Evolutionary conservation across 768 basidiomycete genomes (phyloP).

Genomic region (Amanita polypyramis): DNA sequence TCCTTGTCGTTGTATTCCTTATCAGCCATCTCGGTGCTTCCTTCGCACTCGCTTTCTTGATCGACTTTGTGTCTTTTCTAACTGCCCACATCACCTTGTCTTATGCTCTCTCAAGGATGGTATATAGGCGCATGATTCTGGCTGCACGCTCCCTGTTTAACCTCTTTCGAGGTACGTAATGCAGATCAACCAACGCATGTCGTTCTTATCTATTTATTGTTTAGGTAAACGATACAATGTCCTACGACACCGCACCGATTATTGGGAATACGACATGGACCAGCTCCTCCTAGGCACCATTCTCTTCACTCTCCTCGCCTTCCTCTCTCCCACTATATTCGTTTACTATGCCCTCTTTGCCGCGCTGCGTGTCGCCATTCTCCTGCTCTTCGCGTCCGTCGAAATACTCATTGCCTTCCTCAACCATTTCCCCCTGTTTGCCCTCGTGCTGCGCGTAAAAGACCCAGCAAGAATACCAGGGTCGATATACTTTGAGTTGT

Average conservation of each 20-base stretch:
- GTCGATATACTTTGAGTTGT: slow-evolving; percentile 17
- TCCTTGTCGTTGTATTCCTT: slow-evolving; percentile 21
- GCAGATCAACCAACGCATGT: background rate
- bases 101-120: slow-evolving; percentile 48
- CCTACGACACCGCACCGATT: slow-evolving; percentile 78
- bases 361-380: slow-evolving; percentile 34
- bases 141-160: slow-evolving; percentile 70
- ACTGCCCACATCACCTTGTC: slow-evolving; percentile 67
- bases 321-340: slow-evolving; percentile 76
- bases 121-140: slow-evolving; percentile 52
- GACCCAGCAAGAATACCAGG: slow-evolving; percentile 80
- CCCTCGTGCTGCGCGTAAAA: slow-evolving; percentile 72
- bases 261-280: slow-evolving; percentile 87
- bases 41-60: slow-evolving; percentile 50
- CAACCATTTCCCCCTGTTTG: slow-evolving; percentile 91
- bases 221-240: slow-evolving; percentile 81
- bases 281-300: slow-evolving; percentile 93
- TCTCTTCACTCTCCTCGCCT: slow-evolving; percentile 71
- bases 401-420: slow-evolving; percentile 66
- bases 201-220: no score
- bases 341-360: slow-evolving; percentile 84
- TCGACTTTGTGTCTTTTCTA: slow-evolving; percentile 56
- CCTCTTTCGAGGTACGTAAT: slow-evolving; percentile 59
- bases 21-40: slow-evolving; percentile 46
- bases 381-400: slow-evolving; percentile 49